Base-by-base conservation (phyloP, 306 rosid genomes). In the Cicer arietinum region DNA sequence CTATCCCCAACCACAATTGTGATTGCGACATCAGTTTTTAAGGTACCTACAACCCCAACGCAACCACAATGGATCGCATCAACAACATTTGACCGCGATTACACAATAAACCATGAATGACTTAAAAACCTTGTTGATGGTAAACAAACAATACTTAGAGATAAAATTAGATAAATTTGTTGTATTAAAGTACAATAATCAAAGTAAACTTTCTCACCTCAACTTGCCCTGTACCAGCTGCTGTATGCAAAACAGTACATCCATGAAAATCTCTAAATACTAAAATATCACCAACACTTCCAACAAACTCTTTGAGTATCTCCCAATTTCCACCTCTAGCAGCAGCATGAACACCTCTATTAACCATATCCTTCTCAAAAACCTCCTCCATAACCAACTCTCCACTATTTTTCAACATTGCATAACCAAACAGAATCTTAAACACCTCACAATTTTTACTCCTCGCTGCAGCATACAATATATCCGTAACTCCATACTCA, bases 251-350 rank as follows among this genome's bases (percentile, higher is more conserved):
- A 20, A 88, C 69, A 12, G 90, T 91, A 50, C 85, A 91, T 37
- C 94, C 96, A 60, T 86, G 85, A 71, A 87, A 75, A 82, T 94
- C 97, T 74, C 84, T 84, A 65, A 80, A 83, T 6, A 42, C 85
- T 69, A 88, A 82, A 67, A 89, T 45, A 59, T 74, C 85, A 73
- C 71, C 77, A 71, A 43, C 86, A 41, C 47, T 79, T 47, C 67
- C 85, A 65, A 89, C 72, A 71, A 93, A 79, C 72, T 80, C 69
- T 71, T 78, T 87, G 82, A 93, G 62, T 52, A 91, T 82, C 87
- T 89, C 88, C 92, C 86, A 79, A 75, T 88, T 93, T 67, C 97
- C 98, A 58, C 97, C 98, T 85, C 97, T 89, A 3, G 97, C 91
- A 9, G 90, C 88, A 69, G 96, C 95, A 70, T 93, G 98, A 82